Evolutionary conservation across 2,329 filamentous ascomycete genomes (phyloP).

Genomic region (Venturia nashicola): DNA sequence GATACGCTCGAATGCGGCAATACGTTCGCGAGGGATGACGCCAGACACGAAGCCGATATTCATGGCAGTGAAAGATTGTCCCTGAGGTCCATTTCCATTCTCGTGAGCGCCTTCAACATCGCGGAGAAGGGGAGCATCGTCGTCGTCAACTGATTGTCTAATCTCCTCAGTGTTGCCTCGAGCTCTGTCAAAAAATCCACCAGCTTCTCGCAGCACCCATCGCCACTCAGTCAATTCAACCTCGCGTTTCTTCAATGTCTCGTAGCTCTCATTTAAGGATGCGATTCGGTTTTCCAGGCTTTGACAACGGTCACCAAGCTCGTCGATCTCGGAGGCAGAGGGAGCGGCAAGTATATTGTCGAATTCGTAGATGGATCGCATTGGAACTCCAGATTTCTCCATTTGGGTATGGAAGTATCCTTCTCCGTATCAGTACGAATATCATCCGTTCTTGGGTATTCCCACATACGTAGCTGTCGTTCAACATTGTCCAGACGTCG

Average conservation of each 20-base stretch:
- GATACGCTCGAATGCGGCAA: conserved; percentile 92
- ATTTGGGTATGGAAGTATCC: conserved; percentile 94
- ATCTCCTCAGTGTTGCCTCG: conserved; percentile 97
- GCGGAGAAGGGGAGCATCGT: conserved; percentile 79
- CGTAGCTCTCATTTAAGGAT: conserved; percentile 94
- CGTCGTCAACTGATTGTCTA: conserved; percentile 69
- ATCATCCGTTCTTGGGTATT: background rate
- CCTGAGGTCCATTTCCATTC: conserved; percentile 52
- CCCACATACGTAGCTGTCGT: conserved; percentile 74
- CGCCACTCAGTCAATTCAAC: conserved; percentile 96
- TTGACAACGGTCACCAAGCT: conserved; percentile 84
- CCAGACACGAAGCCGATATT: conserved; percentile 98
- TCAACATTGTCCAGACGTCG: conserved; percentile 96
- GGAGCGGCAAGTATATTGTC: conserved; percentile 75
- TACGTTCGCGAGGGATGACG: conserved; percentile 85
- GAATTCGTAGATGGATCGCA: conserved; percentile 86
- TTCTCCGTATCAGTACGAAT: conserved; percentile 25
- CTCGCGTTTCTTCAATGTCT: conserved; percentile 94
- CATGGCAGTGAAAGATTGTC: conserved; percentile 89
- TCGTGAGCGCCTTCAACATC: conserved; percentile 78
- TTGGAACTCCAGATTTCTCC: conserved; percentile 77
- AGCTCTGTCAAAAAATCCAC: conserved; percentile 92
- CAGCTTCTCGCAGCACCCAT: conserved; percentile 92
- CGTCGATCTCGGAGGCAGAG: conserved; percentile 89
- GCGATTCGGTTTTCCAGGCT: conserved; percentile 82